These are phyloP conservation scores for Malus hybrid DNA, from an alignment of 331 rosid species.

Conservation along the genomic window DNA sequence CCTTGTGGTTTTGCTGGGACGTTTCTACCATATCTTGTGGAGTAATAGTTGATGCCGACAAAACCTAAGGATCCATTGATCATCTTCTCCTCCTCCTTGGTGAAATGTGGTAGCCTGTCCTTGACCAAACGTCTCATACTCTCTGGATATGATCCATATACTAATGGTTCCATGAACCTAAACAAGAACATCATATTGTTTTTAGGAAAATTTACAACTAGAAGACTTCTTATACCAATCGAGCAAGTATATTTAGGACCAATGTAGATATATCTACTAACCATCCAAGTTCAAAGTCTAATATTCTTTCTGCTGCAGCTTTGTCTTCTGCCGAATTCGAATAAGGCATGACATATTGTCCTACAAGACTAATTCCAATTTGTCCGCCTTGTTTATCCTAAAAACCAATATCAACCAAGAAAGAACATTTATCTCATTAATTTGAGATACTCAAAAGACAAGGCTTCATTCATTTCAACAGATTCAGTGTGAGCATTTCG, in stretches of 20 bases:
- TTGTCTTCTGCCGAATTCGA: constrained; percentile 23
- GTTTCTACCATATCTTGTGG: constrained; percentile 5
- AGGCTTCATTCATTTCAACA: not conserved
- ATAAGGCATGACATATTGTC: constrained; percentile 17
- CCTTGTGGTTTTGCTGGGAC: not conserved
- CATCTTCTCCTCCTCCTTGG: not conserved
- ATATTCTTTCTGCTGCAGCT: constrained; percentile 27
- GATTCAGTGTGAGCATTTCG: not conserved
- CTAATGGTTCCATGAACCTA: constrained; percentile 39
- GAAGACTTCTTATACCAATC: not conserved
- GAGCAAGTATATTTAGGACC: not conserved
- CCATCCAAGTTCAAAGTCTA: constrained; percentile 41
- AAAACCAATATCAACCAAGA: not conserved
- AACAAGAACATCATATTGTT: not conserved
- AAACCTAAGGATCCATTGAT: constrained; percentile 23
- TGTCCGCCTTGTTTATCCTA: constrained; percentile 29
- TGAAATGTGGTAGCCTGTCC: constrained; percentile 28
- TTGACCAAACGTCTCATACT: constrained; percentile 27
- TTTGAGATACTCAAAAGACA: not conserved
- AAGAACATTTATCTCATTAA: not conserved
- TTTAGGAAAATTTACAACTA: not conserved
- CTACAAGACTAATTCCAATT: constrained; percentile 28
- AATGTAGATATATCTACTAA: not conserved
- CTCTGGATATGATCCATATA: constrained; percentile 28
- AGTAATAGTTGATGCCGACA: constrained; percentile 25